These are phyloP conservation scores for Boeremia lycopersici DNA, from an alignment of 2,329 filamentous ascomycete species.

Conservation along the genomic window DNA sequence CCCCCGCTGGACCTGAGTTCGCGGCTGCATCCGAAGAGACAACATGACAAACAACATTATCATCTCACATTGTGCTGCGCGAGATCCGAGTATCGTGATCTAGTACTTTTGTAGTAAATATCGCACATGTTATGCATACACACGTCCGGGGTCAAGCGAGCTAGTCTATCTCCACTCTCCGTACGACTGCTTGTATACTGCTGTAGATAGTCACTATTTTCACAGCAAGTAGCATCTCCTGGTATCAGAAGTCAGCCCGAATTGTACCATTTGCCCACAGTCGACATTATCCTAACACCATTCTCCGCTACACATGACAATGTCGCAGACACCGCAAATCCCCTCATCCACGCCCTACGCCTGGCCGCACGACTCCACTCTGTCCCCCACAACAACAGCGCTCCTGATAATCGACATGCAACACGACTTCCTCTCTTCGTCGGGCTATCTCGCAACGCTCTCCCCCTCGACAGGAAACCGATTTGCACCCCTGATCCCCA, in stretches of 20 bases:
- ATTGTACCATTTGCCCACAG: no score
- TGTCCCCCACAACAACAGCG: constrained; percentile 54
- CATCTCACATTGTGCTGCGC: not conserved
- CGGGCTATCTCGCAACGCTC: constrained; percentile 57
- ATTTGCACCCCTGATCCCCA: constrained; percentile 54
- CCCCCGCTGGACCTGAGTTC: constrained; percentile 5
- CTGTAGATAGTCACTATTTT: not conserved
- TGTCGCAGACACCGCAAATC: constrained; percentile 26
- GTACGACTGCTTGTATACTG: no score
- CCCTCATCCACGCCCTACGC: constrained; percentile 42
- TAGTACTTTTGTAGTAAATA: not conserved
- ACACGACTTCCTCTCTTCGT: constrained; percentile 57
- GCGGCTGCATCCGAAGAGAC: constrained; percentile 1
- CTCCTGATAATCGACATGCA: constrained; percentile 63
- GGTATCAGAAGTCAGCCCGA: no score
- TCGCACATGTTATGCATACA: not conserved
- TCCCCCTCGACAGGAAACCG: constrained; percentile 53
- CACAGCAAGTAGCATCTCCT: not conserved
- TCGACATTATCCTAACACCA: no score
- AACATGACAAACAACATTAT: constrained; percentile 4
- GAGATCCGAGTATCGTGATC: not conserved
- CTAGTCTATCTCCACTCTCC: no score
- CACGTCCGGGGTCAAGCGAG: not conserved
- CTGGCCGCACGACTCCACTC: constrained; percentile 50
- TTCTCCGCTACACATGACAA: not conserved